Evolutionary conservation across 352 stramenopile species (phyloP).

Genomic region (Plasmopara halstedii): DNA sequence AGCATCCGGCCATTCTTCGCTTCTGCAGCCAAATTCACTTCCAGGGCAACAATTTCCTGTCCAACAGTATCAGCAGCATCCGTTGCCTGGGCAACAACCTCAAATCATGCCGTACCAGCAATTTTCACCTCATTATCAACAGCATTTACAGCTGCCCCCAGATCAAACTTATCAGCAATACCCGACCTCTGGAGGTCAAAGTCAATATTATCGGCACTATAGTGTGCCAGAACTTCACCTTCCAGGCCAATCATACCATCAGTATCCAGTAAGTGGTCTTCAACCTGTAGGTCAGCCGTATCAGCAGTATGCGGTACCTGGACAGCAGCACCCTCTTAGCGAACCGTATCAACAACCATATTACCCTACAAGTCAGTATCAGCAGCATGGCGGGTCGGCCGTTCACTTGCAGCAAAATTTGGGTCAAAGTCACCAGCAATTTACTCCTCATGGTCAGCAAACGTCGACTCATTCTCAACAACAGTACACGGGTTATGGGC

Average conservation of each 20-base stretch:
- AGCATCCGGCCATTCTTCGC: slow-evolving; percentile 22
- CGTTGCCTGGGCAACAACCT: slow-evolving; percentile 13
- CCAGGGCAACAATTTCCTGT: slow-evolving; percentile 20
- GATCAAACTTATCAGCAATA: not conserved
- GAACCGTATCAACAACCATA: slow-evolving; percentile 7
- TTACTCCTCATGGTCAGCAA: slow-evolving; percentile 7
- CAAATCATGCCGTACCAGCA: slow-evolving; percentile 15
- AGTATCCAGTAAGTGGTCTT: slow-evolving; percentile 1
- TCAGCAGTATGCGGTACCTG: slow-evolving; percentile 20
- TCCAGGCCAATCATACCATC: slow-evolving; percentile 2
- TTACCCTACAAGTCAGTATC: slow-evolving; percentile 1
- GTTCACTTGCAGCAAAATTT: slow-evolving; percentile 3
- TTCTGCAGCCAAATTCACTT: slow-evolving; percentile 17
- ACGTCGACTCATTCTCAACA: slow-evolving; percentile 4
- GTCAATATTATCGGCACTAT: slow-evolving; percentile 3
- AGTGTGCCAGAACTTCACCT: not conserved
- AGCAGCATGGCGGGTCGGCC: not conserved
- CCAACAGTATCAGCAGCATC: slow-evolving; percentile 26
- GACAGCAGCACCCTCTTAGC: slow-evolving; percentile 12
- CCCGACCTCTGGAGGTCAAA: not conserved
- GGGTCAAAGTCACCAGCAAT: slow-evolving; percentile 4
- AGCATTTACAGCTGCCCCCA: not conserved
- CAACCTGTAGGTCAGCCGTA: slow-evolving; percentile 5
- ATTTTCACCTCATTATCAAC: slow-evolving; percentile 5
- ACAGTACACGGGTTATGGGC: not conserved